phyloP scores from a whole-genome alignment of 2,329 filamentous ascomycete genomes.

The Thelonectria rubi region DNA sequence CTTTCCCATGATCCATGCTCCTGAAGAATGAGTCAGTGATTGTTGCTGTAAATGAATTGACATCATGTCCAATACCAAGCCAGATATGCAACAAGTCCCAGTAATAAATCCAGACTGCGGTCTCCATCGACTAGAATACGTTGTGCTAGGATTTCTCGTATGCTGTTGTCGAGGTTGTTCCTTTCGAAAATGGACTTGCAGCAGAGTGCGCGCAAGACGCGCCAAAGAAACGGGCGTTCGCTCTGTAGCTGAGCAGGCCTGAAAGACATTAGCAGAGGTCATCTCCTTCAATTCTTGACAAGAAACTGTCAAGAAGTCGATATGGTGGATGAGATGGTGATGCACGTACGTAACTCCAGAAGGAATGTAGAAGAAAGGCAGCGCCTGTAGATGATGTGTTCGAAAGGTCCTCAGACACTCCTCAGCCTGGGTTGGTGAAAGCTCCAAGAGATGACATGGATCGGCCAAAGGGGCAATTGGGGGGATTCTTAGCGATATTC shows the following conservation, averaged over 20 bases:
- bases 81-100: conserved; percentile 38
- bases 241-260: conserved; percentile 38
- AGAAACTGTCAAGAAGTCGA: neutral
- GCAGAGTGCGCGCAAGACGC: conserved; percentile 46
- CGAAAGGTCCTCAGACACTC: conserved; percentile 32
- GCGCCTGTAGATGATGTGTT: conserved; percentile 38
- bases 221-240: conserved; percentile 49
- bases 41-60: neutral
- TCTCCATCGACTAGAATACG: conserved; percentile 37
- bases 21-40: conserved; percentile 18
- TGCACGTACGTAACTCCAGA: conserved; percentile 26
- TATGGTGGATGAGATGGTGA: neutral
- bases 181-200: conserved; percentile 37
- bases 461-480: neutral
- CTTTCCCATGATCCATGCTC: conserved; percentile 21
- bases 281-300: too few species aligned
- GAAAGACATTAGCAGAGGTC: neutral
- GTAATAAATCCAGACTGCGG: conserved; percentile 38
- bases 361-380: conserved; percentile 43
- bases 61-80: conserved; percentile 30
- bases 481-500: too few species aligned
- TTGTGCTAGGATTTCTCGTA: conserved; percentile 37
- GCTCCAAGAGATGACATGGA: neutral
- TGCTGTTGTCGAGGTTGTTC: conserved; percentile 26
- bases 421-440: conserved; percentile 10